Evolutionary conservation across 306 rosid species (phyloP).

Genomic region (Crataegus laevigata): DNA sequence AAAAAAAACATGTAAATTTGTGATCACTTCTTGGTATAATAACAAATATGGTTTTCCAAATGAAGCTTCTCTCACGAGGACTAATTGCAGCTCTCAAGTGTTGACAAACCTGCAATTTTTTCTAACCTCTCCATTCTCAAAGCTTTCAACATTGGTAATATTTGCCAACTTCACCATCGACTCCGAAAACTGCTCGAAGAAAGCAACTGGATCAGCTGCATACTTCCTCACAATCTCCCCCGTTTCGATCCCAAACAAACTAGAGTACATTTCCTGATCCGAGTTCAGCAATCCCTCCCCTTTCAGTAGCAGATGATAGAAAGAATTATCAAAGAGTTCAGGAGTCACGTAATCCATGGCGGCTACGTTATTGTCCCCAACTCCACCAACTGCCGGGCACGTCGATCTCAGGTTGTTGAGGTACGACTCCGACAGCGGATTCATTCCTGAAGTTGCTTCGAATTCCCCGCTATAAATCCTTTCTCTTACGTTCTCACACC

Average conservation of each 20-base stretch:
- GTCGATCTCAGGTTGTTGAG: slow-evolving; percentile 39
- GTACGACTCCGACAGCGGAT: slow-evolving; percentile 38
- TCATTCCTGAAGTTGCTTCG: slow-evolving; percentile 31
- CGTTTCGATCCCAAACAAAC: slow-evolving; percentile 51
- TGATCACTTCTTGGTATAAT: not conserved
- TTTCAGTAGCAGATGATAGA: slow-evolving; percentile 50
- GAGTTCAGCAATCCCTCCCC: slow-evolving; percentile 76
- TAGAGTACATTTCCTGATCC: slow-evolving; percentile 77
- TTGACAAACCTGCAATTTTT: slow-evolving; percentile 82
- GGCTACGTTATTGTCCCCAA: slow-evolving; percentile 49
- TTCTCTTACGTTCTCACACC: slow-evolving; percentile 50
- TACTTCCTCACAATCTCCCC: slow-evolving; percentile 60
- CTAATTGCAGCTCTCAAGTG: slow-evolving; percentile 30
- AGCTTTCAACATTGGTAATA: slow-evolving; percentile 54
- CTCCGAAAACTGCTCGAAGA: slow-evolving; percentile 81
- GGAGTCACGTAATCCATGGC: slow-evolving; percentile 80
- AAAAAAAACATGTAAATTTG: not conserved
- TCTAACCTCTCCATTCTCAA: slow-evolving; percentile 60
- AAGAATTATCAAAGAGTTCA: slow-evolving; percentile 75
- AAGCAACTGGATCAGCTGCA: slow-evolving; percentile 59
- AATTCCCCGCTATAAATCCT: slow-evolving; percentile 57
- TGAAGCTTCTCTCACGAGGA: not conserved
- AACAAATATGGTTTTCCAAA: not conserved
- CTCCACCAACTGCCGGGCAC: slow-evolving; percentile 44
- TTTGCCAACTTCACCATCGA: slow-evolving; percentile 91